Percentiles rank a stretch among this genome's conserved stretches.
phyloP scores from a whole-genome alignment of 148 eudicot species.

The Vaccinium macrocarpon region DNA sequence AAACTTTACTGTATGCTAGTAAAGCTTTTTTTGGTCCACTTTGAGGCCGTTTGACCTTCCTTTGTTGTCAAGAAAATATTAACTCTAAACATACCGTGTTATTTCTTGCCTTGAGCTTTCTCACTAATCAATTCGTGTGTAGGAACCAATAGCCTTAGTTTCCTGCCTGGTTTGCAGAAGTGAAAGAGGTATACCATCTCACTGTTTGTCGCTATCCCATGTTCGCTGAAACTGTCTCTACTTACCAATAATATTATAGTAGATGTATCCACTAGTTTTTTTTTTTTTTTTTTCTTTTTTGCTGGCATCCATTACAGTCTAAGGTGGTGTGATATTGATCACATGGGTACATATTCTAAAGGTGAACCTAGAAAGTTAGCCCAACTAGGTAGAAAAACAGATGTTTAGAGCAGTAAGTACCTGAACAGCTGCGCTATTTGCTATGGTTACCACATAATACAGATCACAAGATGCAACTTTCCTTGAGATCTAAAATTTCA shows the following conservation, averaged over 20 bases:
- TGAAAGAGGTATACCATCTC: conserved; percentile 59
- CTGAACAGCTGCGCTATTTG: neutral
- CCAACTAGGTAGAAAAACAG: conserved; percentile 93
- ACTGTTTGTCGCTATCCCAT: neutral
- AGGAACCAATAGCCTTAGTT: conserved; percentile 96
- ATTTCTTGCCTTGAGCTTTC: neutral
- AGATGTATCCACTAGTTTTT: neutral
- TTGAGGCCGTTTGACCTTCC: neutral
- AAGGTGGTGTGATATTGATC: neutral
- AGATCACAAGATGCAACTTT: neutral
- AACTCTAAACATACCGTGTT: neutral
- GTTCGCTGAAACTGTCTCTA: neutral
- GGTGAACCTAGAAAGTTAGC: conserved; percentile 93
- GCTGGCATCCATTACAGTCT: neutral
- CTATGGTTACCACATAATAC: neutral
- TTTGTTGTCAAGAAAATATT: neutral
- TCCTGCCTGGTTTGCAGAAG: conserved; percentile 87
- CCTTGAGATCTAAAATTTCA: neutral
- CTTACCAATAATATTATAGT: neutral
- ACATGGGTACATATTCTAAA: conserved; percentile 16
- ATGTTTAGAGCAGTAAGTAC: conserved; percentile 82
- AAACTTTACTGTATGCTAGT: neutral
- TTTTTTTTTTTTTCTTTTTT: too few relatives aligned
- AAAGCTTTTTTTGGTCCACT: neutral
- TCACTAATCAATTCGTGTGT: conserved; percentile 19